Percentiles rank a stretch among this genome's conserved stretches.
These are phyloP conservation scores for Pleoardoris graminearum DNA, from an alignment of 2,329 filamentous ascomycete species.

Conservation along the genomic window DNA sequence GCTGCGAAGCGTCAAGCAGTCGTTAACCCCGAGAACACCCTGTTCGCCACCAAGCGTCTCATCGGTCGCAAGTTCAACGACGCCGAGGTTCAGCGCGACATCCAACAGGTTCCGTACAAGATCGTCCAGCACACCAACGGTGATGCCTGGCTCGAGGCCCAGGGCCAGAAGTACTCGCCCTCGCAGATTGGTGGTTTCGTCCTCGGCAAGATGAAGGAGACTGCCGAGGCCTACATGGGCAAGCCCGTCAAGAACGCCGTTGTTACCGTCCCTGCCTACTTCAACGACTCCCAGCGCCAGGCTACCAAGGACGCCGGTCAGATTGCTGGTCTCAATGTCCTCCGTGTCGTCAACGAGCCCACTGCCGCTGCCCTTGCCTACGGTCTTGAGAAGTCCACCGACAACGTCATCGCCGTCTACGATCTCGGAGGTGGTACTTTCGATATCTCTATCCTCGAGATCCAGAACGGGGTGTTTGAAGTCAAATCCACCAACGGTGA, in stretches of 20 bases:
- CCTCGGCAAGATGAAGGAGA: constrained; percentile 99
- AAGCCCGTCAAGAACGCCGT: constrained; percentile 94
- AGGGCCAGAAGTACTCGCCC: constrained; percentile 93
- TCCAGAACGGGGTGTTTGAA: constrained; percentile 97
- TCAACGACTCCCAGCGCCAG: constrained; percentile 98
- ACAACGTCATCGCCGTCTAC: constrained; percentile 91
- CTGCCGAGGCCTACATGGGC: constrained; percentile 87
- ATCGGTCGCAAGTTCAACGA: constrained; percentile 98
- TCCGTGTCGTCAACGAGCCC: constrained; percentile 97
- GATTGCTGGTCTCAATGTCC: constrained; percentile 93
- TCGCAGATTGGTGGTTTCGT: constrained; percentile 98
- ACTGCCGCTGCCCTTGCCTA: constrained; percentile 95
- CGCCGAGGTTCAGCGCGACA: constrained; percentile 89
- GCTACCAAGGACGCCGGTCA: constrained; percentile 98
- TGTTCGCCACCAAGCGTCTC: constrained; percentile 98
- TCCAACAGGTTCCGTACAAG: constrained; percentile 98
- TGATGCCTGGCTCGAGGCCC: constrained; percentile 93
- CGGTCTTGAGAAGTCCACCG: constrained; percentile 91
- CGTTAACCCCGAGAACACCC: constrained; percentile 97
- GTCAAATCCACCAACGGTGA: constrained; percentile 99
- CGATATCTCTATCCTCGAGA: constrained; percentile 97
- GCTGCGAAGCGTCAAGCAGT: constrained; percentile 97
- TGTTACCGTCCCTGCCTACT: constrained; percentile 96
- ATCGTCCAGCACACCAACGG: constrained; percentile 96
- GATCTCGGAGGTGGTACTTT: constrained; percentile 98